phyloP scores from a whole-genome alignment of 495 filamentous ascomycete genomes.

The Xylaria scruposa region DNA sequence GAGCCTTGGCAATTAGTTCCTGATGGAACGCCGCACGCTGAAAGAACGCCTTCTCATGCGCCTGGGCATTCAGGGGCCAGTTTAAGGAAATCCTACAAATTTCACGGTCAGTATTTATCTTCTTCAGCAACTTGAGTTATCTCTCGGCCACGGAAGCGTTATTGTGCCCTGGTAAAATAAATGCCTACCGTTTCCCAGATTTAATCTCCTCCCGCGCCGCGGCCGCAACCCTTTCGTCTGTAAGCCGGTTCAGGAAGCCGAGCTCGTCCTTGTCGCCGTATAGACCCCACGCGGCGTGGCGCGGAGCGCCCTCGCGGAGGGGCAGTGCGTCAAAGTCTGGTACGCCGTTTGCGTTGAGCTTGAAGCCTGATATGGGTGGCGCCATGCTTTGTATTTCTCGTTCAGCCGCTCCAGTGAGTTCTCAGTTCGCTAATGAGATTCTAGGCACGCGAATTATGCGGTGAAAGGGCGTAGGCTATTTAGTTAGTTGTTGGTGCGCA shows the following conservation, averaged over 20 bases:
- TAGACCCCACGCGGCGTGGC: constrained; percentile 55
- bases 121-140: neutral
- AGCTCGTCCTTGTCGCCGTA: constrained; percentile 57
- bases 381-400: constrained; percentile 29
- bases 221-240: constrained; percentile 48
- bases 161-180: too few species aligned
- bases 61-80: constrained; percentile 53
- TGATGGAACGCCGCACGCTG: constrained; percentile 49
- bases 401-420: neutral
- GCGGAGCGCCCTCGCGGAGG: constrained; percentile 48
- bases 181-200: constrained; percentile 53
- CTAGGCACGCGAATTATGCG: neutral
- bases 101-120: neutral
- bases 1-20: constrained; percentile 45
- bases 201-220: constrained; percentile 59
- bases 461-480: neutral
- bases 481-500: neutral
- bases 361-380: constrained; percentile 39
- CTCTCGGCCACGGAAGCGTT: too few species aligned
- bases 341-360: constrained; percentile 50
- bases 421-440: neutral
- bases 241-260: constrained; percentile 56
- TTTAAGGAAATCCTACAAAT: constrained; percentile 50
- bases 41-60: constrained; percentile 44
- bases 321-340: constrained; percentile 54